Percentiles rank a stretch among this genome's conserved stretches.
Conservation (phyloP, 331 rosid genomes). For the Malus hybrid region DNA sequence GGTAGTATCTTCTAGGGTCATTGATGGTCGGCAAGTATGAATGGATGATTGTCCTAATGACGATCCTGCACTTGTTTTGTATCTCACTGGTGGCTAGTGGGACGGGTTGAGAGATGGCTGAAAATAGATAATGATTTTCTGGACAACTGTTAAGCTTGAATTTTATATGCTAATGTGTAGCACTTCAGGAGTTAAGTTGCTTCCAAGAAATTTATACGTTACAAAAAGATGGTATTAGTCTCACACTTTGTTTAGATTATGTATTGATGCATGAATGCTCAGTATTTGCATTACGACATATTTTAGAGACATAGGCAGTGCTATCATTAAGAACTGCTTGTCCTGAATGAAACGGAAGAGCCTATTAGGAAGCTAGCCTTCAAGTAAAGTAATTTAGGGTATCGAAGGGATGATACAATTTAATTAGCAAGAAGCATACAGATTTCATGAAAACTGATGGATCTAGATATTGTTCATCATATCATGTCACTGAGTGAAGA, state of each 20-base stretch:
- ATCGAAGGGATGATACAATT: not conserved
- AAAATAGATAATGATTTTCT: not conserved
- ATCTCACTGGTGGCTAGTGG: not conserved
- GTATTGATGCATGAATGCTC: not conserved
- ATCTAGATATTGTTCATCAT: not conserved
- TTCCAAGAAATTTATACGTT: not conserved
- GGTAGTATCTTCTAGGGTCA: not conserved
- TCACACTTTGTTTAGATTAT: not conserved
- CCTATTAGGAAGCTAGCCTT: not conserved
- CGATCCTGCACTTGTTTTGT: too few relatives aligned
- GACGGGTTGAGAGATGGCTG: not conserved
- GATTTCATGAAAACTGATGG: not conserved
- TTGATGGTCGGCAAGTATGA: too few relatives aligned
- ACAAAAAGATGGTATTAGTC: not conserved
- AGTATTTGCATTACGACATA: not conserved
- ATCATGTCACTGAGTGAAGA: not conserved
- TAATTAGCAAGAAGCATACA: not conserved
- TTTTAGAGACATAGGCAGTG: not conserved
- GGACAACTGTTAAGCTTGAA: not conserved
- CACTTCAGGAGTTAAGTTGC: not conserved
- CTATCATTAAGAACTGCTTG: not conserved
- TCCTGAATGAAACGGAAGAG: not conserved
- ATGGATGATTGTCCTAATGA: too few relatives aligned
- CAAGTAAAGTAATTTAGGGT: not conserved
- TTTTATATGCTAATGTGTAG: not conserved